A percentile compares a stretch with the other conserved stretches of the same genome.
phyloP scores from a whole-genome alignment of 1,139 yeast species.

The Petasospora fabianii region DNA sequence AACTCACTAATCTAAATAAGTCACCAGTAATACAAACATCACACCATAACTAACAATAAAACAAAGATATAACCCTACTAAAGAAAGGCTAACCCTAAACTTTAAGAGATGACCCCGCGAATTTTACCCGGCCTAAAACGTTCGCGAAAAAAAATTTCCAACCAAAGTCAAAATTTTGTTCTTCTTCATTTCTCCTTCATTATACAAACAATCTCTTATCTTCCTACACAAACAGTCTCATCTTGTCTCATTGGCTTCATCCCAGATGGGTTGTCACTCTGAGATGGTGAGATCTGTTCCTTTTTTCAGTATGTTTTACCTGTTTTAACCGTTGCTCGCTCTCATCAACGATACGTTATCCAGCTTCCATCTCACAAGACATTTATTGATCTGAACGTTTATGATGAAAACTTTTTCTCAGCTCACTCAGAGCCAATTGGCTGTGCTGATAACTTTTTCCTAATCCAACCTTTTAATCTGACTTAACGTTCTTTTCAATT shows the following conservation, averaged over 20 bases:
- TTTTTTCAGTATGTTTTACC: neutral
- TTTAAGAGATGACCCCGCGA: too few relatives aligned
- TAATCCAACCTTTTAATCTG: slow-evolving; percentile 12
- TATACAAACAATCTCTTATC: too few relatives aligned
- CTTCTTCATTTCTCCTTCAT: too few relatives aligned
- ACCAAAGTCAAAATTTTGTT: too few relatives aligned
- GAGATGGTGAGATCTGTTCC: too few relatives aligned
- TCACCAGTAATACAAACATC: too few relatives aligned
- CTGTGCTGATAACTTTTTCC: slow-evolving; percentile 13
- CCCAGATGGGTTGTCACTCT: too few relatives aligned
- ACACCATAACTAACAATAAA: too few relatives aligned
- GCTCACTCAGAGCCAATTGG: slow-evolving; percentile 14
- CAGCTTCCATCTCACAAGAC: neutral
- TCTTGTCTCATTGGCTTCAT: too few relatives aligned
- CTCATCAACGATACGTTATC: neutral
- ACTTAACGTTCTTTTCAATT: neutral
- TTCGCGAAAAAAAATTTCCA: neutral
- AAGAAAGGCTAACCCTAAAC: neutral
- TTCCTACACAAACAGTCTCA: too few relatives aligned
- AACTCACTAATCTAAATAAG: too few relatives aligned
- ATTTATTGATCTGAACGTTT: neutral
- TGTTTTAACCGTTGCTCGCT: neutral
- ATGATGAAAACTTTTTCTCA: slow-evolving; percentile 15
- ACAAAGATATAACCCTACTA: neutral
- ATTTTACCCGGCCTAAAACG: neutral